Evolutionary conservation across 495 filamentous ascomycete genomes (phyloP).

Genomic region (Lophiotrema nucula): DNA sequence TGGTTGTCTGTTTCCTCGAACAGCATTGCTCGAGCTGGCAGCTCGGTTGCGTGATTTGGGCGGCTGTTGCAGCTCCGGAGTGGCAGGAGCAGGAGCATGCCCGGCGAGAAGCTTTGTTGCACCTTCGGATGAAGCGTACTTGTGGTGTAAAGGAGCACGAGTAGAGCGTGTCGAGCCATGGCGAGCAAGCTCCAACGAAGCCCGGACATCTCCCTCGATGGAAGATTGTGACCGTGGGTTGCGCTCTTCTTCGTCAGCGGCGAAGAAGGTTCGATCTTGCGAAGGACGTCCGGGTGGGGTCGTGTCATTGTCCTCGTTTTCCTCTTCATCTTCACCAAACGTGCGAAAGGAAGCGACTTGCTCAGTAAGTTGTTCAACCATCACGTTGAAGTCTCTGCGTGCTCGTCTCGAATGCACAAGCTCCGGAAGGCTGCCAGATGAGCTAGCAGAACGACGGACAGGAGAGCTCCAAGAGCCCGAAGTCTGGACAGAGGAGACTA

Average conservation of each 20-base stretch:
- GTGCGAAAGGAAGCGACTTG: slow-evolving; percentile 25
- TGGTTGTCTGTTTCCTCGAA: slow-evolving; percentile 6
- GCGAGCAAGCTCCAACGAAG: slow-evolving; percentile 25
- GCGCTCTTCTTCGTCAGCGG: slow-evolving; percentile 10
- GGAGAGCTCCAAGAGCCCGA: slow-evolving; percentile 44
- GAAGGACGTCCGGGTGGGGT: slow-evolving; percentile 12
- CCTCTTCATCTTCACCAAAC: slow-evolving; percentile 16
- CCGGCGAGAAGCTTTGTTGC: slow-evolving; percentile 20
- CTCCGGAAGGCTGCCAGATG: slow-evolving; percentile 57
- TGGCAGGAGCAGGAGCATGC: background rate
- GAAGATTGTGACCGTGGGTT: background rate
- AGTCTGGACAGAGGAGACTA: slow-evolving; percentile 41
- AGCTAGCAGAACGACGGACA: slow-evolving; percentile 55
- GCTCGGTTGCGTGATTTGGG: slow-evolving; percentile 13
- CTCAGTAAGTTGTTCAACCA: slow-evolving; percentile 33
- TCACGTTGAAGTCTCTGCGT: slow-evolving; percentile 16
- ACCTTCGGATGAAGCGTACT: slow-evolving; percentile 24
- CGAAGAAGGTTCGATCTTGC: slow-evolving; percentile 22
- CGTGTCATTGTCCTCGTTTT: slow-evolving; percentile 19
- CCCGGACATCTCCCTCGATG: slow-evolving; percentile 20
- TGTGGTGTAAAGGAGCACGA: slow-evolving; percentile 17
- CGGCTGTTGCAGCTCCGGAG: slow-evolving; percentile 1
- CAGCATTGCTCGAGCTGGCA: slow-evolving; percentile 18
- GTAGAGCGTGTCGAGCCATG: slow-evolving; percentile 12
- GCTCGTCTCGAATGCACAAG: slow-evolving; percentile 48